phyloP scores from a whole-genome alignment of 2,329 filamentous ascomycete species.

The Microdochium bolleyi region DNA sequence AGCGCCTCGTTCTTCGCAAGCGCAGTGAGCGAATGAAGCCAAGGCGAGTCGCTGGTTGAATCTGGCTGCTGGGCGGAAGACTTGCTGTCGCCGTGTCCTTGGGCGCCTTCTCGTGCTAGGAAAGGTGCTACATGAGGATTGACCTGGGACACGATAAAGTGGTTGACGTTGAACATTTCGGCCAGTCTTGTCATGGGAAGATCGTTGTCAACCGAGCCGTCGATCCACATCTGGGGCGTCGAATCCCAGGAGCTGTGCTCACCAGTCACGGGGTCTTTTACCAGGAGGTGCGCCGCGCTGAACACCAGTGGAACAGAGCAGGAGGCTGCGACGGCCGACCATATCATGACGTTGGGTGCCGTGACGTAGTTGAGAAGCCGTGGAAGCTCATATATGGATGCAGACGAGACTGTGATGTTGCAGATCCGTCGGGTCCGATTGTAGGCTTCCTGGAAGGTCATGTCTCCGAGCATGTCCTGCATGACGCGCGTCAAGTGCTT shows the following conservation, averaged over 20 bases:
- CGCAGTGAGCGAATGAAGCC: slow-evolving; percentile 60
- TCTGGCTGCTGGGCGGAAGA: slow-evolving; percentile 13
- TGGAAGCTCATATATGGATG: slow-evolving; percentile 80
- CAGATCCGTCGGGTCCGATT: slow-evolving; percentile 87
- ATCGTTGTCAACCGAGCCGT: slow-evolving; percentile 92
- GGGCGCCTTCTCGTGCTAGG: slow-evolving; percentile 63
- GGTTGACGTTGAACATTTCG: slow-evolving; percentile 97
- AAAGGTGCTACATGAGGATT: slow-evolving; percentile 93
- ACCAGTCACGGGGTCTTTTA: slow-evolving; percentile 78
- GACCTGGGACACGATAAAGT: slow-evolving; percentile 95
- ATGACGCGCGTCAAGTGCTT: slow-evolving; percentile 74
- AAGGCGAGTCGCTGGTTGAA: slow-evolving; percentile 38
- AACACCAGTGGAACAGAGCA: slow-evolving; percentile 90
- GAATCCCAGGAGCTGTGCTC: slow-evolving; percentile 78
- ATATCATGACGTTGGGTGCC: slow-evolving; percentile 88
- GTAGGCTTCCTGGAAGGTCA: slow-evolving; percentile 94
- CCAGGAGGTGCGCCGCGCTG: slow-evolving; percentile 66
- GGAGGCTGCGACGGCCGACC: slow-evolving; percentile 93
- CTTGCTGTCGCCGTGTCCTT: slow-evolving; percentile 11
- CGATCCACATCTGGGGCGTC: slow-evolving; percentile 79
- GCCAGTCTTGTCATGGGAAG: slow-evolving; percentile 82
- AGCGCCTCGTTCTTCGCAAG: slow-evolving; percentile 74
- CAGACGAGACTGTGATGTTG: slow-evolving; percentile 89
- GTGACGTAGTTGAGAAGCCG: slow-evolving; percentile 87
- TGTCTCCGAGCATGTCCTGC: slow-evolving; percentile 71